Evolutionary conservation across 805 yeast genomes (phyloP).

Genomic region (Kregervanrija pseudodelftensis): DNA sequence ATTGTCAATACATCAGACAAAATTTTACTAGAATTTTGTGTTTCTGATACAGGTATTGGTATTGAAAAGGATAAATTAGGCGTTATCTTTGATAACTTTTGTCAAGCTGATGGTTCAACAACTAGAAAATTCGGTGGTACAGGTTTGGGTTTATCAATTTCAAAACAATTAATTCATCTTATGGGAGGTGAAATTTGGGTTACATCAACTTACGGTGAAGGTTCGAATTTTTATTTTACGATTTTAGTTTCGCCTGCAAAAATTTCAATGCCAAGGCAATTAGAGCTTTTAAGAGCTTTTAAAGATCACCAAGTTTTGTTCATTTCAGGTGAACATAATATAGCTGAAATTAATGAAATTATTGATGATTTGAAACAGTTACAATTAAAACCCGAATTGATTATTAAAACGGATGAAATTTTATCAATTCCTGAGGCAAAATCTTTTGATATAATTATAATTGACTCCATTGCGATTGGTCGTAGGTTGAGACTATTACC

Average conservation of each 20-base stretch:
- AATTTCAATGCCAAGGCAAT: conserved; percentile 52
- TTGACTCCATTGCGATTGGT: conserved; percentile 73
- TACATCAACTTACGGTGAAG: conserved; percentile 68
- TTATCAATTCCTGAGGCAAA: conserved; percentile 43
- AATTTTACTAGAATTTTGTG: conserved; percentile 69
- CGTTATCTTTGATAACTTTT: conserved; percentile 79
- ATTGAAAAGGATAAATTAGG: conserved; percentile 80
- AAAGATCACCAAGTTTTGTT: conserved; percentile 62
- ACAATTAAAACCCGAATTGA: conserved; percentile 46
- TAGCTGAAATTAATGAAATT: conserved; percentile 43
- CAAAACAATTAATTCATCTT: conserved; percentile 77
- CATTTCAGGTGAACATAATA: conserved; percentile 57
- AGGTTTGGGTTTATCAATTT: conserved; percentile 81
- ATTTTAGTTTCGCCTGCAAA: conserved; percentile 70
- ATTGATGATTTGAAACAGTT: conserved; percentile 43
- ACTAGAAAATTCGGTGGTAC: conserved; percentile 92
- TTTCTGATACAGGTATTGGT: conserved; percentile 87
- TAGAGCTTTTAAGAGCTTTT: conserved; percentile 68
- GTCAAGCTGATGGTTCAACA: conserved; percentile 92
- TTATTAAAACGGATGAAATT: conserved; percentile 46
- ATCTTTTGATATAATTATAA: conserved; percentile 72
- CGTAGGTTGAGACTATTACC: conserved; percentile 59
- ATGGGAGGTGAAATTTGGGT: conserved; percentile 97
- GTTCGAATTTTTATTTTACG: conserved; percentile 79
- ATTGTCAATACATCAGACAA: conserved; percentile 31